Conservation (phyloP, 2,329 filamentous ascomycete genomes). For the Trichoderma arundinaceum region DNA sequence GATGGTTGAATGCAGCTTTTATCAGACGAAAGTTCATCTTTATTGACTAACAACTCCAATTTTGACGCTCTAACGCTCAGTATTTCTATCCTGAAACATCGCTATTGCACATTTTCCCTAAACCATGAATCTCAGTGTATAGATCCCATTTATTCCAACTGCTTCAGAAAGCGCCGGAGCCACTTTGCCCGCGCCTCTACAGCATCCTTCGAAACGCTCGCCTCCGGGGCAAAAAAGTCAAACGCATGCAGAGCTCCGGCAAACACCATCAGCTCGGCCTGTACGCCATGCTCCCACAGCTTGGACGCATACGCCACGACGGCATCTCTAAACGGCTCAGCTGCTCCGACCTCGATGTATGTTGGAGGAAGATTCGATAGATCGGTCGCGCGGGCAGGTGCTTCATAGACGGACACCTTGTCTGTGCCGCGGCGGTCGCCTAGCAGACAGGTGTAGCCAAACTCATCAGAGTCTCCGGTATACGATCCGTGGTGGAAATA, state of each 20-base stretch:
- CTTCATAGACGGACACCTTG: not conserved
- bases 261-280: slow-evolving; percentile 9
- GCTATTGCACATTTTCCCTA: not conserved
- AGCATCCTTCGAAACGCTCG: not conserved
- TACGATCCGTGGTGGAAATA: not conserved
- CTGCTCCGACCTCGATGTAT: slow-evolving; percentile 7
- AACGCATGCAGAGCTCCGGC: not conserved
- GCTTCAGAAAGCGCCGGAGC: not conserved
- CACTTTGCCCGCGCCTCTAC: not conserved
- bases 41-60: not conserved
- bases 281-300: slow-evolving; percentile 4
- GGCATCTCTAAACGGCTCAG: not conserved
- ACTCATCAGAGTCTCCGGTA: not conserved
- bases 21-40: not conserved
- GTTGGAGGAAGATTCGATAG: not conserved
- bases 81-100: not conserved
- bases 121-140: no score
- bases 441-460: not conserved
- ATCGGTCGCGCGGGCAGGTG: not conserved
- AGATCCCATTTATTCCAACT: not conserved
- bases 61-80: not conserved
- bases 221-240: not conserved
- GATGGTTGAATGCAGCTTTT: not conserved
- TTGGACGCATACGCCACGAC: slow-evolving; percentile 6
- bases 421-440: not conserved